Conservation (phyloP, 108 stramenopile genomes). For the Skeletonema tropicum region DNA sequence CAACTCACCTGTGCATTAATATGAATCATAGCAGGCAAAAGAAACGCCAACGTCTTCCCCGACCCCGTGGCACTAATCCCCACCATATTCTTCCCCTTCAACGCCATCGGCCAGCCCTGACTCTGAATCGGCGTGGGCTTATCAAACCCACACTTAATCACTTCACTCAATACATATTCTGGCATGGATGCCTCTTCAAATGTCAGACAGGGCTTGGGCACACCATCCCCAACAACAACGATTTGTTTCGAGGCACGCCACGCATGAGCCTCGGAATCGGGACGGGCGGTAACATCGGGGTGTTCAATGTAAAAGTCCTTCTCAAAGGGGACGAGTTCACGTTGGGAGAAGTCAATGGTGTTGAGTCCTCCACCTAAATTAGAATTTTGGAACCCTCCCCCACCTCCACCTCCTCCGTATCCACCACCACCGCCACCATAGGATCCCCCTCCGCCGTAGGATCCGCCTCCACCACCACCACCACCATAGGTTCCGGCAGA, state of each 20-base stretch:
- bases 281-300: constrained; percentile 91
- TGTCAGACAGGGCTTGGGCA: constrained; percentile 96
- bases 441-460: not conserved
- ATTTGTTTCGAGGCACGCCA: constrained; percentile 93
- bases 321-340: constrained; percentile 91
- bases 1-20: constrained; percentile 97
- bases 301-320: constrained; percentile 99
- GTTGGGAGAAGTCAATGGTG: constrained; percentile 83
- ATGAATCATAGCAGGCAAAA: constrained; percentile 98
- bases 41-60: constrained; percentile 97
- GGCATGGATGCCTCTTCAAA: constrained; percentile 98
- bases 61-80: constrained; percentile 95
- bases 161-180: constrained; percentile 93
- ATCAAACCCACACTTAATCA: constrained; percentile 94
- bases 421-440: constrained; percentile 35
- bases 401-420: constrained; percentile 34
- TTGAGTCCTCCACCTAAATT: constrained; percentile 72
- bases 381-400: constrained; percentile 63
- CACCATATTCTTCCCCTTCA: constrained; percentile 97
- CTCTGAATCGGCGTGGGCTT: constrained; percentile 98
- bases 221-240: constrained; percentile 79
- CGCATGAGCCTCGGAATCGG: constrained; percentile 80
- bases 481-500: constrained; percentile 9
- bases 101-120: constrained; percentile 99
- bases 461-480: constrained; percentile 19